Evolutionary conservation across 371 early-diverging fungal genomes (phyloP), one percentile per base, ranked within the genome.

Genomic region (Mucor circinelloides): DNA sequence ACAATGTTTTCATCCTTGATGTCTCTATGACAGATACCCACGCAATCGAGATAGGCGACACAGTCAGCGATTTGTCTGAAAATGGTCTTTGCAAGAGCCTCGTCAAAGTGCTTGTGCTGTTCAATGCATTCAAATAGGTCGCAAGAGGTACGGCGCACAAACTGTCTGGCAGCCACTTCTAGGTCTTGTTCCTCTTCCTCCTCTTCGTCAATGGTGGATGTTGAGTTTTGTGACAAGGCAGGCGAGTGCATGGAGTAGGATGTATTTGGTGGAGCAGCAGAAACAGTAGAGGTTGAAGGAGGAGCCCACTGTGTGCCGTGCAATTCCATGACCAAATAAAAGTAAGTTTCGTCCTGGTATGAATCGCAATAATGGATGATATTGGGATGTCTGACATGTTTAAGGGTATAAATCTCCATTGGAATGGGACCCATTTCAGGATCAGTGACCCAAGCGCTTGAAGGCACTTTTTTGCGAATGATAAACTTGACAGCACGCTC

Each of bases 41-140:
- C 57, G 13, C 66, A 70, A 59, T 91, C 87, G 21, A 94, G 78
- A 64, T 92, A 85, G 6, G 78, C 71, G 6, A 93, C 82, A 64
- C 90, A 91, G 8, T 83, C 83, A 4, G 81, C 90, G 50, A 94
- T 87, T 70, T 94, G 95, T 48, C 67, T 70, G 59, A 94, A 91
- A 27, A 94, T 89, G 55, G 77, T 64, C 58, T 82, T 77, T 0
- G 85, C 82, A 31, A 79, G 70, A 2, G 75, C 63, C 74, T 94
- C 94, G 36, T 86, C 77, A 71, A 94, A 84, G 61, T 78, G 81
- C 55, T 75, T 82, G 67, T 87, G 87, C 36, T 81, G 82, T 66
- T 92, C 91, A 55, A 93, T 91, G 71, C 90, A 93, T 71, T 94
- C 94, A 75, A 94, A 94, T 40, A 94, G 77, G 68, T 94, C 94